Percentiles rank a stretch among this genome's conserved stretches.
Conservation (phyloP, 1,284 basidiomycete species). For the Boletus semigastroideus region DNA sequence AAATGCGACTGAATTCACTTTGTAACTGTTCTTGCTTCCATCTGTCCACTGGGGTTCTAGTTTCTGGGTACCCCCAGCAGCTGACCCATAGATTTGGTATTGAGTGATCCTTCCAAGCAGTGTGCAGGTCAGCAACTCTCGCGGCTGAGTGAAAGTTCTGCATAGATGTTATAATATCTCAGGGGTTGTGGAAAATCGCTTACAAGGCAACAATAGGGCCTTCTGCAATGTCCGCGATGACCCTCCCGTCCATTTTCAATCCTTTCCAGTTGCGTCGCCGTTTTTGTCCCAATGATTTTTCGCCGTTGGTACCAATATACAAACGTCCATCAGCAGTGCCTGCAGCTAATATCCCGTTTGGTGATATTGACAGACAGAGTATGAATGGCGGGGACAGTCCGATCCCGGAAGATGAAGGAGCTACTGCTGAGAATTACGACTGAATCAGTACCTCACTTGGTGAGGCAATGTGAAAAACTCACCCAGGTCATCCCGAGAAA, state of each 20-base stretch:
- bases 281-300: slow-evolving; percentile 54
- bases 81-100: slow-evolving; percentile 41
- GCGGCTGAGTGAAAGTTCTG: slow-evolving; percentile 52
- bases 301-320: slow-evolving; percentile 66
- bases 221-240: slow-evolving; percentile 54
- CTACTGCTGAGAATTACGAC: slow-evolving; percentile 35
- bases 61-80: slow-evolving; percentile 33
- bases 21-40: slow-evolving; percentile 44
- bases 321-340: slow-evolving; percentile 74
- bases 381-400: slow-evolving; percentile 74
- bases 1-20: slow-evolving; percentile 60
- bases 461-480: slow-evolving; percentile 15
- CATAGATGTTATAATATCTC: background rate
- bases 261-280: slow-evolving; percentile 72
- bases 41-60: slow-evolving; percentile 47
- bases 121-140: slow-evolving; percentile 52
- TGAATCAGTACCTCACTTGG: slow-evolving; percentile 3
- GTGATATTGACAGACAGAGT: slow-evolving; percentile 55
- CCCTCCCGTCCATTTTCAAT: slow-evolving; percentile 47
- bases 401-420: slow-evolving; percentile 44
- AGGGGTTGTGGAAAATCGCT: slow-evolving; percentile 22
- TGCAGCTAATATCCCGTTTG: slow-evolving; percentile 60
- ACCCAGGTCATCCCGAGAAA: slow-evolving; percentile 65
- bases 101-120: slow-evolving; percentile 56
- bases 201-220: slow-evolving; percentile 72